Base-by-base conservation (phyloP, 140 eudicot genomes). In the Bidens hawaiensis region DNA sequence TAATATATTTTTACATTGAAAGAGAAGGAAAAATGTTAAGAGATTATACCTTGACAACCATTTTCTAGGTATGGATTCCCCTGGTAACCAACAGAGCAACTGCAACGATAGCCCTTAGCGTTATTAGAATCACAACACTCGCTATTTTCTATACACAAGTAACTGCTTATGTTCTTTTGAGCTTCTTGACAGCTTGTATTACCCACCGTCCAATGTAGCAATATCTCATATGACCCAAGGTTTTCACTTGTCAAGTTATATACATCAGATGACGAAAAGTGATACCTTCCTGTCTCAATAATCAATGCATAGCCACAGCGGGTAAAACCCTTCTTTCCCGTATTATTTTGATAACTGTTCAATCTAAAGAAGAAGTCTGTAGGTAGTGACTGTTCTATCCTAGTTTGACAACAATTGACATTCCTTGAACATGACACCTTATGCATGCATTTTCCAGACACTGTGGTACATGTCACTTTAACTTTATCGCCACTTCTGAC, bases 161-260 rank as follows among this genome's bases (percentile, higher is more conserved):
- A n/a, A n/a, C n/a, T n/a, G n/a, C n/a, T n/a, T n/a, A n/a, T n/a
- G n/a, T n/a, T n/a, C n/a, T n/a, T n/a, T n/a, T n/a, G n/a, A n/a
- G n/a, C n/a, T n/a, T n/a, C n/a, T n/a, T n/a, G n/a, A n/a, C n/a
- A n/a, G n/a, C n/a, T n/a, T n/a, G n/a, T n/a, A n/a, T n/a, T n/a
- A n/a, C 81, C 78, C 14, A 75, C 76, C 4, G 75, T 60, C 85
- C 85, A 79, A 70, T 70, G 78, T 41, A 75, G 74, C 9, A 74
- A 28, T 41, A 70, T 70, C 62, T 62, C 46, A 25, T 33, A 41
- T 14, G 70, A 51, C 16, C 42, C 60, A 12, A 71, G 56, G 47
- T 61, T 60, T 38, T 26, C 46, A 43, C 28, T 45, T 36, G 55
- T 24, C 60, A 67, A 38, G 18, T 38, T 27, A 31, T 28, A 71